Evolutionary conservation across 192 early-diverging fungal species (phyloP).

Genomic region (Rhizoclosmatium globosum): DNA sequence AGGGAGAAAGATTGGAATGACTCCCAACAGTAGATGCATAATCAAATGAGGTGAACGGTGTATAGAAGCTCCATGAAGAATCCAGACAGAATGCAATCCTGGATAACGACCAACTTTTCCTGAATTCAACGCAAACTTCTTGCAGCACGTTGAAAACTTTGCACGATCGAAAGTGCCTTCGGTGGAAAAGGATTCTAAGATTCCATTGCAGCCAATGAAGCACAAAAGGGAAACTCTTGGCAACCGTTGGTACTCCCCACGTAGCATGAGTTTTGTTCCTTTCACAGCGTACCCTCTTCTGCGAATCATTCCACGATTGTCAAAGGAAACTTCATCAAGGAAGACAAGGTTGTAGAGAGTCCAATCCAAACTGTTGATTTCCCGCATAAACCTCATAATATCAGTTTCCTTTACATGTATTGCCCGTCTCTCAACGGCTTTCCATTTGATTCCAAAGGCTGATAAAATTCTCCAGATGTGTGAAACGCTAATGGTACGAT

Average conservation of each 20-base stretch:
- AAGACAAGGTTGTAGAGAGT: constrained; percentile 32
- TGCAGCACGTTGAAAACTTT: constrained; percentile 13
- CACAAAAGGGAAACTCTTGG: not conserved
- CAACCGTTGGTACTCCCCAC: constrained; percentile 4
- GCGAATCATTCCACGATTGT: constrained; percentile 30
- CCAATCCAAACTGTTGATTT: constrained; percentile 16
- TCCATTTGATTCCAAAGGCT: constrained; percentile 15
- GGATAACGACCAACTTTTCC: constrained; percentile 22
- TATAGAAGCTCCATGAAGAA: constrained; percentile 40
- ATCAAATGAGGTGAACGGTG: not conserved
- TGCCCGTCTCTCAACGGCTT: not conserved
- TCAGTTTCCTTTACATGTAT: constrained; percentile 17
- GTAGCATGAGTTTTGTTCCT: constrained; percentile 20
- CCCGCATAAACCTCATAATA: constrained; percentile 4
- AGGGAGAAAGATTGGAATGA: constrained; percentile 35
- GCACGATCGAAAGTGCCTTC: constrained; percentile 32
- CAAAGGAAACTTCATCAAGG: constrained; percentile 42
- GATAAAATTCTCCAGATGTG: constrained; percentile 9
- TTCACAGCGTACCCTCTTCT: constrained; percentile 26
- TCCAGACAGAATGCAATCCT: constrained; percentile 32
- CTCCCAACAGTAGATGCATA: not conserved
- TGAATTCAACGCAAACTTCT: constrained; percentile 9
- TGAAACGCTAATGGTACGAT: not conserved
- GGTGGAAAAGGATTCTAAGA: constrained; percentile 14
- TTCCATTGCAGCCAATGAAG: constrained; percentile 21